A percentile compares a stretch with the other conserved stretches of the same genome.
Evolutionary conservation across 2,329 filamentous ascomycete genomes (phyloP).

Genomic region (Tympanopsis confertula): DNA sequence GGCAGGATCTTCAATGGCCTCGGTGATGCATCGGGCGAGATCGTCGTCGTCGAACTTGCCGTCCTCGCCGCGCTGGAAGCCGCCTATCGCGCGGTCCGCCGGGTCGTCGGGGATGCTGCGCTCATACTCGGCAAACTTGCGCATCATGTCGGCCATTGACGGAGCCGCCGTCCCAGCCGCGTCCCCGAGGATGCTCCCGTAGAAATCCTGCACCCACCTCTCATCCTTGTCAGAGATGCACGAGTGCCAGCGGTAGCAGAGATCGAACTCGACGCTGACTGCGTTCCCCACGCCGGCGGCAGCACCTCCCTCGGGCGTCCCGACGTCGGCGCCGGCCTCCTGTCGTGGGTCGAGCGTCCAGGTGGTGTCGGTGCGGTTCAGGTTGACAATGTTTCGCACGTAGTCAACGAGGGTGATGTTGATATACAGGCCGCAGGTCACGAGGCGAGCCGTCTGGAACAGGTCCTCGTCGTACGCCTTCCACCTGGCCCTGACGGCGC

Average conservation of each 20-base stretch:
- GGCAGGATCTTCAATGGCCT: slow-evolving; percentile 47
- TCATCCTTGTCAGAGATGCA: slow-evolving; percentile 49
- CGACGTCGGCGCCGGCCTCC: slow-evolving; percentile 36
- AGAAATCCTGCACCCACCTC: slow-evolving; percentile 45
- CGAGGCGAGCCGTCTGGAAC: slow-evolving; percentile 42
- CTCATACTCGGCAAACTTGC: slow-evolving; percentile 19
- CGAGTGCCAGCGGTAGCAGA: slow-evolving; percentile 56
- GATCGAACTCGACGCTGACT: slow-evolving; percentile 57
- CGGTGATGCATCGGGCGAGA: slow-evolving; percentile 41
- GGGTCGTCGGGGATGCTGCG: slow-evolving; percentile 27
- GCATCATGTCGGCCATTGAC: slow-evolving; percentile 5
- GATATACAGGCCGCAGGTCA: slow-evolving; percentile 41
- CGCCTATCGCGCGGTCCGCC: slow-evolving; percentile 32
- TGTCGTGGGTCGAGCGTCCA: slow-evolving; percentile 54
- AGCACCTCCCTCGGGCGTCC: slow-evolving; percentile 28
- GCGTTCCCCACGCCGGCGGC: slow-evolving; percentile 51
- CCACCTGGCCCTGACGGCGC: slow-evolving; percentile 12
- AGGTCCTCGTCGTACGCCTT: slow-evolving; percentile 36
- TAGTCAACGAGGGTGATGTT: slow-evolving; percentile 49
- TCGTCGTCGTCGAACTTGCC: slow-evolving; percentile 44
- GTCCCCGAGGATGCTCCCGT: slow-evolving; percentile 30
- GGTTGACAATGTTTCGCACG: slow-evolving; percentile 46
- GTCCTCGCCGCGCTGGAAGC: slow-evolving; percentile 30
- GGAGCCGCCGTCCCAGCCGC: slow-evolving; percentile 5
- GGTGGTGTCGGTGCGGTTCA: slow-evolving; percentile 42